These are phyloP conservation scores for Phialemoniopsis sp. DNA, from an alignment of 2,329 filamentous ascomycete genomes.

Conservation along the genomic window DNA sequence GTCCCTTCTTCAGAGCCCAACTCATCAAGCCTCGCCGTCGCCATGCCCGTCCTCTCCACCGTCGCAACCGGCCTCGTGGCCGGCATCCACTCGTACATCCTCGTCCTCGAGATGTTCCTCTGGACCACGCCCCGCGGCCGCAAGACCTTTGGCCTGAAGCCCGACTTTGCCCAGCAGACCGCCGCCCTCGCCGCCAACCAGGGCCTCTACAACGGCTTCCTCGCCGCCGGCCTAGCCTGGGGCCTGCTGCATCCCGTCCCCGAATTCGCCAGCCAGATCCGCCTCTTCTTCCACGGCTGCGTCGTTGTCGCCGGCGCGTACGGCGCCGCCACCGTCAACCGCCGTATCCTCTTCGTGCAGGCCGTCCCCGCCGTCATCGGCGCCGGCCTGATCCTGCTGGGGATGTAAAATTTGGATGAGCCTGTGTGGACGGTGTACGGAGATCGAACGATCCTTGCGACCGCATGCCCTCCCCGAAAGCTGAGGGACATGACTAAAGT, in stretches of 20 bases:
- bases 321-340: constrained; percentile 35
- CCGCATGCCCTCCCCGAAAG: too few species aligned
- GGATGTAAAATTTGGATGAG: too few species aligned
- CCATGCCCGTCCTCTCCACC: constrained; percentile 9
- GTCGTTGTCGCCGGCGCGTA: constrained; percentile 39
- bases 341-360: constrained; percentile 39
- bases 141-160: constrained; percentile 35
- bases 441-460: too few species aligned
- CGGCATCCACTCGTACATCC: constrained; percentile 41
- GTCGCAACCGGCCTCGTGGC: constrained; percentile 31
- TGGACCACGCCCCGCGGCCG: constrained; percentile 42
- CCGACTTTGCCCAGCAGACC: constrained; percentile 41
- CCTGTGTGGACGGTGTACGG: too few species aligned
- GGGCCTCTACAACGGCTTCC: constrained; percentile 48
- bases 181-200: constrained; percentile 43
- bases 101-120: constrained; percentile 44
- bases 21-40: background rate
- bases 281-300: constrained; percentile 42
- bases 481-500: too few species aligned
- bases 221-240: constrained; percentile 45
- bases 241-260: constrained; percentile 37
- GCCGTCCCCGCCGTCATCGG: constrained; percentile 25
- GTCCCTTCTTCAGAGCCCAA: too few species aligned
- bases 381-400: too few species aligned
- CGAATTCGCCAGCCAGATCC: constrained; percentile 35